phyloP scores from a whole-genome alignment of 2,329 filamentous ascomycete genomes.

The Penicillium crustosum region DNA sequence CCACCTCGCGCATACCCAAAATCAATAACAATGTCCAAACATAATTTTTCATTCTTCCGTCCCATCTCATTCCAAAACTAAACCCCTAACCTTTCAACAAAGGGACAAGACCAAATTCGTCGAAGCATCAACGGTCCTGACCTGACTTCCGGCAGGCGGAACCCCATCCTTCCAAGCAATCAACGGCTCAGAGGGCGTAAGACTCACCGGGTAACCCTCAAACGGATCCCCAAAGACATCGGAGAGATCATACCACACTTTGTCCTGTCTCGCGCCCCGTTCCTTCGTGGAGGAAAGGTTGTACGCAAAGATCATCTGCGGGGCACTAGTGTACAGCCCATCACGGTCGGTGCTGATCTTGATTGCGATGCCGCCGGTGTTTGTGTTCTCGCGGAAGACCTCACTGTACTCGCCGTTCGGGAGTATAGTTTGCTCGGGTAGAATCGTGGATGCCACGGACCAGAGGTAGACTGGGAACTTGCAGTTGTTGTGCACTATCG shows the following conservation, averaged over 20 bases:
- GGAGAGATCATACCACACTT: slow-evolving; percentile 46
- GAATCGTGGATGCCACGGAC: slow-evolving; percentile 35
- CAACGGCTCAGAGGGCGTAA: slow-evolving; percentile 23
- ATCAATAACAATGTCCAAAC: neutral
- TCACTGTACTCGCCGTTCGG: slow-evolving; percentile 35
- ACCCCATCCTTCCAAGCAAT: slow-evolving; percentile 36
- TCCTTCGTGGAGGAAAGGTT: slow-evolving; percentile 31
- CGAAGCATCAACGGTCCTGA: slow-evolving; percentile 22
- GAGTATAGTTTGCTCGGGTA: slow-evolving; percentile 24
- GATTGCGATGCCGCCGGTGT: slow-evolving; percentile 43
- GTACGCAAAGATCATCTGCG: slow-evolving; percentile 47
- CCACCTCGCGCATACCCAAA: neutral
- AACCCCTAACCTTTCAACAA: slow-evolving; percentile 18
- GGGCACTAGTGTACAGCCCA: slow-evolving; percentile 36
- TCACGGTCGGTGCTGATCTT: slow-evolving; percentile 40
- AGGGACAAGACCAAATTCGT: slow-evolving; percentile 30
- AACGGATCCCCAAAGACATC: slow-evolving; percentile 49
- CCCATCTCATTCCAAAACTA: neutral
- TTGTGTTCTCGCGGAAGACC: slow-evolving; percentile 33
- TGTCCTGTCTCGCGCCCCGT: neutral
- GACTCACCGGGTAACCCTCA: slow-evolving; percentile 25
- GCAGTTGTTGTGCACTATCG: slow-evolving; percentile 40
- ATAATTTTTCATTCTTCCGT: neutral
- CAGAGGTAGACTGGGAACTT: slow-evolving; percentile 36
- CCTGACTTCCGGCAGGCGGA: slow-evolving; percentile 34